Evolutionary conservation across 2,329 filamentous ascomycete species (phyloP), one percentile per base, ranked within the genome.

Genomic region (Alternaria sp.): DNA sequence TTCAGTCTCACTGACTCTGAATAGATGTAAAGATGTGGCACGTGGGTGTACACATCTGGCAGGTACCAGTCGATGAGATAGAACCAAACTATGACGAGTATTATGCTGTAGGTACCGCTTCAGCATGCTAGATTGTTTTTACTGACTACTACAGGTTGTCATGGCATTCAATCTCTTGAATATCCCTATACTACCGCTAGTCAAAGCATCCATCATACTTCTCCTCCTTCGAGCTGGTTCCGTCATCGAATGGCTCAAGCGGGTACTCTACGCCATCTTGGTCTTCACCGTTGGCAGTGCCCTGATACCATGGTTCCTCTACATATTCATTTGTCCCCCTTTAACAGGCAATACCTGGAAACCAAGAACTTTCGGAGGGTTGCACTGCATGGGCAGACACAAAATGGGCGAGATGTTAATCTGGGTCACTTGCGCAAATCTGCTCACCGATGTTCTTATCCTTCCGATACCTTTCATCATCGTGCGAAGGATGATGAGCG

Each of bases 381-480:
- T 80, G 41, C 73, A 74, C 41, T 80, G 78, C 64, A 73, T 79
- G 68, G 76, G 73, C 16, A 71, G 78, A 20, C 71, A 77, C 49
- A 69, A 68, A 18, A 76, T 74, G 71, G 78, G 78, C 43, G 72
- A 78, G 40, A 74, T 80, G 71, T 61, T 76, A 56, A 77, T 79
- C 44, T 79, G 78, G 73, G 71, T 78, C 34, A 80, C 78, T n/a
- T 79, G 78, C 64, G 77, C 78, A 51, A 80, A 80, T 52, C 72
- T 80, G 18, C 69, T 80, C 28, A 80, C 78, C 54, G 78, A 80
- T 58, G 62, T 79, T 14, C 68, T 80, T 54, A 79, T 80, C 40
- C 77, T 80, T 16, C 78, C 78, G 1, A 80, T 80, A 45, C 78
- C 78, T 1, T 79, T 79, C 58, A 78, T 80, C 43, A 78, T 80